phyloP scores from a whole-genome alignment of 2,329 filamentous ascomycete genomes.

The Elsinoe necatrix region DNA sequence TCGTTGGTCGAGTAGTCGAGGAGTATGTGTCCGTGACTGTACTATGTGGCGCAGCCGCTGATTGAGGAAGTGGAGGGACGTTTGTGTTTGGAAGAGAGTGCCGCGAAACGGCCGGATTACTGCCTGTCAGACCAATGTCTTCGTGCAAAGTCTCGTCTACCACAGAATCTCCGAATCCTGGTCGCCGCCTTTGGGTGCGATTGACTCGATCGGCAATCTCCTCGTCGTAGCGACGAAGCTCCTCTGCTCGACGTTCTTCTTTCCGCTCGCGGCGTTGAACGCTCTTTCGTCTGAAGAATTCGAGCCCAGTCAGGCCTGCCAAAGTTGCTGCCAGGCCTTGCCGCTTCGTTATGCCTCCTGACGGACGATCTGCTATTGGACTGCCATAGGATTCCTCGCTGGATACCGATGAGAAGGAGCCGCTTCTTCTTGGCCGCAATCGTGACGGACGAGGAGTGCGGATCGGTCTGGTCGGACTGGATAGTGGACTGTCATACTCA shows the following conservation, averaged over 20 bases:
- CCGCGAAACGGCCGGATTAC: conserved; percentile 38
- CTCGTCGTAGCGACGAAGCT: conserved; percentile 41
- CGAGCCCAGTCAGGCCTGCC: conserved; percentile 36
- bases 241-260: conserved; percentile 53
- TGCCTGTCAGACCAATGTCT: conserved; percentile 35
- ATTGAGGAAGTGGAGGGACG: conserved; percentile 28
- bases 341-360: conserved; percentile 22
- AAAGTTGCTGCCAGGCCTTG: conserved; percentile 40
- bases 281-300: conserved; percentile 37
- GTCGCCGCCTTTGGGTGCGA: conserved; percentile 17
- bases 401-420: conserved; percentile 18
- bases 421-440: conserved; percentile 16
- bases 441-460: conserved; percentile 2
- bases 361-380: conserved; percentile 9
- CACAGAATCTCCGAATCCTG: conserved; percentile 7
- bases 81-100: conserved; percentile 26
- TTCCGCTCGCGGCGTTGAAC: conserved; percentile 48
- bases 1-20: background rate
- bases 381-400: conserved; percentile 17
- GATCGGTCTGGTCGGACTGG: conserved; percentile 1
- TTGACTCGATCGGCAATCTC: conserved; percentile 32
- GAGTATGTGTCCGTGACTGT: conserved; percentile 5
- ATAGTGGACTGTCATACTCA: background rate
- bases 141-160: conserved; percentile 16
- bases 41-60: conserved; percentile 24